Percentiles rank a stretch among this genome's conserved stretches.
These are phyloP conservation scores for Croton setiger DNA, from an alignment of 441 rosid species.

Conservation along the genomic window DNA sequence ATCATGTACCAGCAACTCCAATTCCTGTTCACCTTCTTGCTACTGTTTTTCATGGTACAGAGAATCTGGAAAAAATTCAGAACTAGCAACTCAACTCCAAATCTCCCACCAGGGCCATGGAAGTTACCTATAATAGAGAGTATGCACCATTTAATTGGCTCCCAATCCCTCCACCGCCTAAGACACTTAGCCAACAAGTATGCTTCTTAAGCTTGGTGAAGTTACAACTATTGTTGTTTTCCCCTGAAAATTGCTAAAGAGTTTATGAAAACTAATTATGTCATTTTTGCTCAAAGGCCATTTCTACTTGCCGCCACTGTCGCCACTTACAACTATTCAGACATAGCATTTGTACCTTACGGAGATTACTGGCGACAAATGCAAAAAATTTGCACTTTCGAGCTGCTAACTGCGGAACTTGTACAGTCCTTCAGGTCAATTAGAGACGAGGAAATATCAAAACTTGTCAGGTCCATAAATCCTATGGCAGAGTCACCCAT, in stretches of 20 bases:
- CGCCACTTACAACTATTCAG: neutral
- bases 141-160: too few species aligned
- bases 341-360: slow-evolving; percentile 17
- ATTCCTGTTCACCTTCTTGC: neutral
- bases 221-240: neutral
- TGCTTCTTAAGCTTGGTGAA: neutral
- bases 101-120: neutral
- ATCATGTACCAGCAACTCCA: too few species aligned
- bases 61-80: neutral
- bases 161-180: too few species aligned
- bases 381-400: neutral
- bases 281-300: too few species aligned
- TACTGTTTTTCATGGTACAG: neutral
- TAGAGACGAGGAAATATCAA: slow-evolving; percentile 24
- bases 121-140: slow-evolving; percentile 2
- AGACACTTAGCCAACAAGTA: neutral
- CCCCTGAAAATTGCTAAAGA: neutral
- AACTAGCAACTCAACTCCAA: neutral
- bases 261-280: too few species aligned
- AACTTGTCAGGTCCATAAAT: slow-evolving; percentile 4
- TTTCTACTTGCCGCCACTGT: neutral
- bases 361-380: slow-evolving; percentile 28
- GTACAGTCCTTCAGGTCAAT: slow-evolving; percentile 24
- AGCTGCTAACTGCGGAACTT: slow-evolving; percentile 14
- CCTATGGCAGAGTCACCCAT: slow-evolving; percentile 2